These are phyloP conservation scores for Plenodomus lindquistii DNA, from an alignment of 2,329 filamentous ascomycete genomes.

Conservation along the genomic window DNA sequence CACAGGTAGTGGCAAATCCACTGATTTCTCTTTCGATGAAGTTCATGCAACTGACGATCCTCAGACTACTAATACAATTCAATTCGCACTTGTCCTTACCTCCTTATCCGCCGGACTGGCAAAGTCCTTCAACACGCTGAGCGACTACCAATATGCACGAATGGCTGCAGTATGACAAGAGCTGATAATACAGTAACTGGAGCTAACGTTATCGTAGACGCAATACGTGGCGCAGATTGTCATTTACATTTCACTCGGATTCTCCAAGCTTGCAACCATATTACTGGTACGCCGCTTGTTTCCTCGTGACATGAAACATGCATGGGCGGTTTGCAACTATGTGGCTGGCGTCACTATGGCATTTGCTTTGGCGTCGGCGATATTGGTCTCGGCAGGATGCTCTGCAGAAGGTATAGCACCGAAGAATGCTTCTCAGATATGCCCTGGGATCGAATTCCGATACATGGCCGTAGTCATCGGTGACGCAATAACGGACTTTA, in stretches of 20 bases:
- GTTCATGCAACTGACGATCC: conserved; percentile 2
- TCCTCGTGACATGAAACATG: conserved; percentile 27
- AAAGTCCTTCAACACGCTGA: conserved; percentile 21
- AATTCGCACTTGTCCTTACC: conserved; percentile 23
- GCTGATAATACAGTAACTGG: not conserved
- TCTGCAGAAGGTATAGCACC: conserved; percentile 18
- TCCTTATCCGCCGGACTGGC: conserved; percentile 29
- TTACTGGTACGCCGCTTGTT: conserved; percentile 35
- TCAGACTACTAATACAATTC: conserved; percentile 11
- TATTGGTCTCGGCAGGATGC: conserved; percentile 28
- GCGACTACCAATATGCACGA: conserved; percentile 13
- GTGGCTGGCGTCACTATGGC: conserved; percentile 13
- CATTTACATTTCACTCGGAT: conserved; percentile 27
- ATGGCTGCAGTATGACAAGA: conserved; percentile 24
- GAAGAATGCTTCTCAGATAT: conserved; percentile 13
- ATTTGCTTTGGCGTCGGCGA: conserved; percentile 26
- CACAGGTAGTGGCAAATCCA: conserved; percentile 20
- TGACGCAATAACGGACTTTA: conserved; percentile 27
- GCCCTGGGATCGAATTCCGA: conserved; percentile 17
- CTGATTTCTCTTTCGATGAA: not conserved
- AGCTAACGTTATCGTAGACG: not conserved
- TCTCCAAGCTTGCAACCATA: conserved; percentile 32
- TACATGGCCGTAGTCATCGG: conserved; percentile 22
- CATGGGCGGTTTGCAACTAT: conserved; percentile 28
- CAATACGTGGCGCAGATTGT: conserved; percentile 14